Evolutionary conservation across 2,329 filamentous ascomycete species (phyloP), one percentile per base, ranked within the genome.

Genomic region (Clonostachys solani): DNA sequence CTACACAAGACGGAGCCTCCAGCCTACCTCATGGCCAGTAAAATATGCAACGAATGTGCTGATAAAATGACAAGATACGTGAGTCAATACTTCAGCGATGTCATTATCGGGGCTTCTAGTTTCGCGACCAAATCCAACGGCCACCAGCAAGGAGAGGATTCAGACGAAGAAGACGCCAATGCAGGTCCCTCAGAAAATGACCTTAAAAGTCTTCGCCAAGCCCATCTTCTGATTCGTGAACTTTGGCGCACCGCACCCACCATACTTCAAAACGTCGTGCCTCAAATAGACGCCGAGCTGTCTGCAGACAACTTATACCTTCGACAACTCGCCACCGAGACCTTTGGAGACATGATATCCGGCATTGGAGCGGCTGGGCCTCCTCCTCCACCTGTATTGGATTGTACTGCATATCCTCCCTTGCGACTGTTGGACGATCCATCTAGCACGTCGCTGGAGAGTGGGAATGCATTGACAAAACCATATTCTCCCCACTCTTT

Each of bases 31-130:
- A 95, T 97, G 87, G 92, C 94, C 18, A 95, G 95, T 67, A 89
- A 88, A 3, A 85, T 99, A 41, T 99, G 94, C 72, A 94, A 91
- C 58, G 81, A 81, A 16, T 95, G 86, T 56, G 83, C 89, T 1
- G 92, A 96, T 56, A 95, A 95, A 67, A 96, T 99, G 92, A 86
- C 90, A 2, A 86, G 91, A 51, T 90, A 95, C 55, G 86, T 97
- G 47, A 92, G 90, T 55, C 91, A 95, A 60, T 99, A 97, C 65
- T 99, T 99, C 64, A 95, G 91, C 66, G 91, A 95, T 48, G 91
- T 97, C 45, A 95, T 99, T 49, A 84, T 97, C 51, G 91, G 96
- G 60, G 88, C 91, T 5, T 91, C 84, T 36, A 81, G 73, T 12
- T 76, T 81, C 42, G 73, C 72, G 17, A 71, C 72, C 10, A 74